Evolutionary conservation across 2,329 filamentous ascomycete genomes (phyloP), one percentile per base, ranked within the genome.

Genomic region (Cordyceps cicadae): DNA sequence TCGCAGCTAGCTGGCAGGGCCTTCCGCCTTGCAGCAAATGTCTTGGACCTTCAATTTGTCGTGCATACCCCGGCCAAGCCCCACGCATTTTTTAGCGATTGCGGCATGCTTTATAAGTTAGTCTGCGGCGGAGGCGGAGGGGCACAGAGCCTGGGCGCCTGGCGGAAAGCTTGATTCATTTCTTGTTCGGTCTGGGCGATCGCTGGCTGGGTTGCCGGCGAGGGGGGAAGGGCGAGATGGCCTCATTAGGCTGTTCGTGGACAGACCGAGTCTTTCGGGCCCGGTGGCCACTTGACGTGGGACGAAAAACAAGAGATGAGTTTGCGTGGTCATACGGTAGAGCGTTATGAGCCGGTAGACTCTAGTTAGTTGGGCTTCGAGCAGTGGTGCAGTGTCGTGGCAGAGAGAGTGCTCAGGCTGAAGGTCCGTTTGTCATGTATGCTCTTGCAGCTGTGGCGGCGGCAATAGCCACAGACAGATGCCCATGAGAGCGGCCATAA

Each of bases 151-250:
- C 63, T 64, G 52, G 63, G 63, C 61, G 60, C 59, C 48, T 52
- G 62, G 63, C 61, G 61, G 61, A 64, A 63, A 64, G 63, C 63
- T 64, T 64, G 59, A 61, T 63, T 60, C 62, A 43, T 49, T 54
- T 63, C 54, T 58, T 58, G 60, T 45, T 54, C 43, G 37, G 45
- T 34, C 55, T 62, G 17, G 54, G 60, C 60, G 59, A 61, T 61
- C 59, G 45, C 29, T 17, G 17, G 37, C 11, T 37, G 9, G 39
- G 39, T n/a, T 19, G n/a, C 7, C 24, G 34, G 51, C 26, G 29
- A 5, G 2, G 37, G 1, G 37, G 5, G 29, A 29, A 29, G 29
- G 39, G 19, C 15, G 37, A 49, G 24, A 60, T 54, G 32, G 43
- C 50, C 32, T 60, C 41, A 17, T 26, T 24, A 24, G 14, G 11